A percentile compares a stretch with the other conserved stretches of the same genome.
Evolutionary conservation across 192 early-diverging fungal species (phyloP).

Genomic region (Coemansia sp.): DNA sequence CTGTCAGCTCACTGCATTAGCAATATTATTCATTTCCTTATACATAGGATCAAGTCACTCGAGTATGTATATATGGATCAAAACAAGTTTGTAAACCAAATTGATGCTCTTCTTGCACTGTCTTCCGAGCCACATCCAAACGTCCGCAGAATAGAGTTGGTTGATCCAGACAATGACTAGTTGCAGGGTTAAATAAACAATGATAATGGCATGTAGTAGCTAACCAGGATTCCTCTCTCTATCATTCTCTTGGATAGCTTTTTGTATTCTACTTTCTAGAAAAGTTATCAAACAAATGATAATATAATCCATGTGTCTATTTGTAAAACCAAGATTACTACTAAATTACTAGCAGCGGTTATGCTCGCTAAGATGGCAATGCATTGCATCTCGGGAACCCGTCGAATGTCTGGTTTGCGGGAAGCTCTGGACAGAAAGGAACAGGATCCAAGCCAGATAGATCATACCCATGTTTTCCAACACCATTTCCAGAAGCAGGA

Average conservation of each 20-base stretch:
- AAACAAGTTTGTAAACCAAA: neutral
- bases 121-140: neutral
- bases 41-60: neutral
- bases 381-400: neutral
- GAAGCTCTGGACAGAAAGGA: neutral
- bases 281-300: no score
- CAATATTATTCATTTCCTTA: neutral
- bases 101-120: neutral
- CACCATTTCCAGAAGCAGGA: constrained; percentile 65
- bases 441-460: constrained; percentile 47
- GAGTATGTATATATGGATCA: neutral
- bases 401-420: constrained; percentile 4
- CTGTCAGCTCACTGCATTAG: neutral
- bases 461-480: constrained; percentile 66
- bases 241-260: no score
- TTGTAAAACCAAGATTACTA: no score
- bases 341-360: no score
- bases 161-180: no score
- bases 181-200: no score
- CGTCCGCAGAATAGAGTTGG: no score
- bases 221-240: no score
- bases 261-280: no score
- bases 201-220: no score
- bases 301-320: no score
- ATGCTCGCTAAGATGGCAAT: neutral